These are phyloP conservation scores for Zychaea mexicana DNA, from an alignment of 371 early-diverging fungal species.

Conservation along the genomic window DNA sequence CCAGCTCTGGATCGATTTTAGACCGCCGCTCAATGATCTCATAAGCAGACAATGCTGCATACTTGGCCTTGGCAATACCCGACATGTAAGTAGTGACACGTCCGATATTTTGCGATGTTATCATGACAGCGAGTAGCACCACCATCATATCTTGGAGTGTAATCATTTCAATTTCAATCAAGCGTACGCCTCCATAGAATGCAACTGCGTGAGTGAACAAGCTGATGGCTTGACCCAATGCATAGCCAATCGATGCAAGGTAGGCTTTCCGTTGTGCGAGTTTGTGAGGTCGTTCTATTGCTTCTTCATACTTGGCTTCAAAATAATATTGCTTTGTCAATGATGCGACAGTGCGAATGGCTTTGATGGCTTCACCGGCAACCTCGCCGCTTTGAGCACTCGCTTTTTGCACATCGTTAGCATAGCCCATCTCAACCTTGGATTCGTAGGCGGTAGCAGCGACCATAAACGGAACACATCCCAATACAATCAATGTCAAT, in stretches of 20 bases:
- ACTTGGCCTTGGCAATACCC: constrained; percentile 74
- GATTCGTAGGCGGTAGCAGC: constrained; percentile 46
- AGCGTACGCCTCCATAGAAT: constrained; percentile 59
- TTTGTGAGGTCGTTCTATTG: constrained; percentile 67
- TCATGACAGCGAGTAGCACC: constrained; percentile 72
- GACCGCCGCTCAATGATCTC: constrained; percentile 73
- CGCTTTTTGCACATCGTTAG: constrained; percentile 61
- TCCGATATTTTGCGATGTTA: constrained; percentile 69
- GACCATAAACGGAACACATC: constrained; percentile 50
- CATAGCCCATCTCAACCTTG: constrained; percentile 51
- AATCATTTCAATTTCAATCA: constrained; percentile 40
- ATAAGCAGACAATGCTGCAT: constrained; percentile 78
- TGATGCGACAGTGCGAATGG: constrained; percentile 86
- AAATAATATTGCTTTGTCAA: constrained; percentile 78
- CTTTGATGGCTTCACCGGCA: constrained; percentile 83
- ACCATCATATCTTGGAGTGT: constrained; percentile 54
- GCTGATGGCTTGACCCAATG: constrained; percentile 65
- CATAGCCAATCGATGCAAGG: constrained; percentile 65
- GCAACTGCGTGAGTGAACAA: constrained; percentile 64
- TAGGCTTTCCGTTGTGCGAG: constrained; percentile 61
- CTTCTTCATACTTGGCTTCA: constrained; percentile 54
- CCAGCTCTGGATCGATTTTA: constrained; percentile 69
- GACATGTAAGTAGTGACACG: constrained; percentile 58
- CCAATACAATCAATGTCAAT: constrained; percentile 59
- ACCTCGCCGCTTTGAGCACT: constrained; percentile 72